Conservation (phyloP, 2,329 filamentous ascomycete species). For the Fusarium kyushuense region DNA sequence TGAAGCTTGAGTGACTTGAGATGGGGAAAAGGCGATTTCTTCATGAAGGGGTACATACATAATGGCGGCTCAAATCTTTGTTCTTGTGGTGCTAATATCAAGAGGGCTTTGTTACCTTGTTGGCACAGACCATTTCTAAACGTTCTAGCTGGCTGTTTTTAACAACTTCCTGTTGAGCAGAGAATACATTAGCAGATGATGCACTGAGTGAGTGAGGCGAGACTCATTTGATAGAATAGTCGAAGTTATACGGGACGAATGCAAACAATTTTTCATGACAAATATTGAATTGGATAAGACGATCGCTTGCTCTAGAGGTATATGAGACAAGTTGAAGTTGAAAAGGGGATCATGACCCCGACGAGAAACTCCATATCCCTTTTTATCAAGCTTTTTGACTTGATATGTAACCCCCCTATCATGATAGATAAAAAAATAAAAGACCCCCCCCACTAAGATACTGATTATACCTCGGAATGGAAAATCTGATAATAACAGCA, state of each 20-base stretch:
- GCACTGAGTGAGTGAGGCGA: neutral
- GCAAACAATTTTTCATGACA: conserved; percentile 11
- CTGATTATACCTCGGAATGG: conserved; percentile 13
- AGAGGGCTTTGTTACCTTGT: conserved; percentile 17
- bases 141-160: neutral
- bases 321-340: conserved; percentile 37
- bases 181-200: neutral
- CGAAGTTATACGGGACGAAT: conserved; percentile 1
- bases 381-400: conserved; percentile 26
- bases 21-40: conserved; percentile 19
- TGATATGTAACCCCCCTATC: conserved; percentile 15
- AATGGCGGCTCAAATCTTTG: conserved; percentile 42
- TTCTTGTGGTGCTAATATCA: conserved; percentile 36
- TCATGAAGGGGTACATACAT: conserved; percentile 39
- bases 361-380: conserved; percentile 37
- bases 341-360: conserved; percentile 28
- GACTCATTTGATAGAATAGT: neutral
- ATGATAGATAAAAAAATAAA: conserved; percentile 13
- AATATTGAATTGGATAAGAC: conserved; percentile 38
- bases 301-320: conserved; percentile 48
- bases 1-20: conserved; percentile 30
- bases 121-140: conserved; percentile 13
- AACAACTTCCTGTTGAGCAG: conserved; percentile 24
- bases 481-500: conserved; percentile 29
- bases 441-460: conserved; percentile 5